phyloP scores from a whole-genome alignment of 1,139 yeast species.

The Pichia sp. region DNA sequence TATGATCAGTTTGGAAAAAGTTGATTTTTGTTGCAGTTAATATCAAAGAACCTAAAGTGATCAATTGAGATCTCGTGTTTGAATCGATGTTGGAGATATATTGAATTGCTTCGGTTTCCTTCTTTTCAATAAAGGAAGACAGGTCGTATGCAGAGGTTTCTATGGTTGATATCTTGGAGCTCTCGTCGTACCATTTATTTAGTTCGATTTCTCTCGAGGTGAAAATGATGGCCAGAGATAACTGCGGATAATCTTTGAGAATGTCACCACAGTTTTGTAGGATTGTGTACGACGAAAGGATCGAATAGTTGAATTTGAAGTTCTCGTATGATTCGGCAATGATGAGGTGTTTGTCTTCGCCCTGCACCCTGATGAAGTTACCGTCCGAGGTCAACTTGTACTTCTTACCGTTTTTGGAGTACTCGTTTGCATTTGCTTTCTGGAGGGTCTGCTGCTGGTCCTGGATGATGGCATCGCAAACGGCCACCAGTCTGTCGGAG shows the following conservation, averaged over 20 bases:
- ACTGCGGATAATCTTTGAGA: conserved; percentile 38
- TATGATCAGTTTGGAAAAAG: conserved; percentile 58
- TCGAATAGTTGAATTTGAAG: conserved; percentile 37
- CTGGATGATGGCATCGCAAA: conserved; percentile 29
- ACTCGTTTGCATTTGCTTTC: conserved; percentile 31
- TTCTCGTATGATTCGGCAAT: conserved; percentile 38
- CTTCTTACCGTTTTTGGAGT: conserved; percentile 50
- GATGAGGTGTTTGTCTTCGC: conserved; percentile 51
- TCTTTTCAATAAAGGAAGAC: conserved; percentile 16
- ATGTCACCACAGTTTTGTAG: conserved; percentile 39
- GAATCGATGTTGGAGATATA: conserved; percentile 32
- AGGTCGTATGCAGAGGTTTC: conserved; percentile 38
- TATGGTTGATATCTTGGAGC: conserved; percentile 42
- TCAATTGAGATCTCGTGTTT: conserved; percentile 32
- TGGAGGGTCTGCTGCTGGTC: conserved; percentile 19
- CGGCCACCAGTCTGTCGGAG: conserved; percentile 26
- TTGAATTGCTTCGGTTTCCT: conserved; percentile 34
- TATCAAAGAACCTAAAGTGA: conserved; percentile 43
- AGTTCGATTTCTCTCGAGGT: conserved; percentile 49
- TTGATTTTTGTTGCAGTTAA: conserved; percentile 49
- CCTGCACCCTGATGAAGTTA: conserved; percentile 48
- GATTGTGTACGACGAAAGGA: conserved; percentile 45
- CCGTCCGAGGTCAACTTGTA: conserved; percentile 48
- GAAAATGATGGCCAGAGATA: conserved; percentile 50
- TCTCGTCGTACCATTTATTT: conserved; percentile 53